These are phyloP conservation scores for Microdochium paspali DNA, from an alignment of 2,329 filamentous ascomycete genomes.

Conservation along the genomic window DNA sequence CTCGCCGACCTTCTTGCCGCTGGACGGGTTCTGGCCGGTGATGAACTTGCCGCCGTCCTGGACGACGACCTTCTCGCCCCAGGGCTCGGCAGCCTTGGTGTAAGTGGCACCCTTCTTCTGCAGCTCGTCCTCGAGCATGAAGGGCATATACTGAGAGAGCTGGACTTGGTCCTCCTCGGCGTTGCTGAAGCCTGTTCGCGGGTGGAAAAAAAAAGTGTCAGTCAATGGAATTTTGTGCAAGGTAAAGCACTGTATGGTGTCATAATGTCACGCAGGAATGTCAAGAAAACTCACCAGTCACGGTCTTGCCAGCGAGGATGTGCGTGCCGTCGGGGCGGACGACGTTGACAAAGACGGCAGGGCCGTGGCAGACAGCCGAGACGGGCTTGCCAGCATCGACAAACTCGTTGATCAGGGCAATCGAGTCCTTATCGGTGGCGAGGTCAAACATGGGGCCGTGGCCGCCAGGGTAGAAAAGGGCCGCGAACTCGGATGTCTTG, in stretches of 20 bases:
- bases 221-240: no score
- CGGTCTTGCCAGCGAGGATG: constrained; percentile 44
- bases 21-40: constrained; percentile 49
- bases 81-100: constrained; percentile 42
- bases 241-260: no score
- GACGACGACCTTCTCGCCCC: constrained; percentile 37
- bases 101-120: constrained; percentile 42
- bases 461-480: constrained; percentile 47
- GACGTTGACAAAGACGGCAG: constrained; percentile 51
- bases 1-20: constrained; percentile 39
- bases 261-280: no score
- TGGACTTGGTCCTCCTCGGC: constrained; percentile 39
- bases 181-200: constrained; percentile 39
- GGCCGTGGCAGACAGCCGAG: constrained; percentile 60
- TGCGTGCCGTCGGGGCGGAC: constrained; percentile 38
- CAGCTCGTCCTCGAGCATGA: constrained; percentile 49
- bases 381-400: constrained; percentile 51
- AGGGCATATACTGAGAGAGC: constrained; percentile 39
- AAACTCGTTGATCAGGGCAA: constrained; percentile 54
- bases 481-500: constrained; percentile 52
- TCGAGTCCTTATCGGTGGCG: constrained; percentile 42
- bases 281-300: constrained; percentile 36
- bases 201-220: background rate
- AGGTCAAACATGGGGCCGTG: constrained; percentile 63
- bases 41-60: constrained; percentile 37